A percentile compares a stretch with the other conserved stretches of the same genome.
These are phyloP conservation scores for Diophrys sp. DNA, from an alignment of 73 alveolate species.

Conservation along the genomic window DNA sequence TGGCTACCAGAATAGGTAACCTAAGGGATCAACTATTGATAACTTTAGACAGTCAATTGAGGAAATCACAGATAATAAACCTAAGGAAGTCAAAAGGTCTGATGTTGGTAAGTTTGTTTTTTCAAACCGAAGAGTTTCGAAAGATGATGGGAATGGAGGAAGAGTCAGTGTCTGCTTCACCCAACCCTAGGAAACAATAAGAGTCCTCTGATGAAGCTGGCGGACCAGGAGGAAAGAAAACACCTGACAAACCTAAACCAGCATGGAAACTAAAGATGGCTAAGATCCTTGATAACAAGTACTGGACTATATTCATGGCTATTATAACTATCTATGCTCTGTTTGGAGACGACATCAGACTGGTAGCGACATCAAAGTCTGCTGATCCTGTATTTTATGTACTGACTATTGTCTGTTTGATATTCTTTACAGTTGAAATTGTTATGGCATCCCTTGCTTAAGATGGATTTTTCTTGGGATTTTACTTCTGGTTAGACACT, in stretches of 20 bases:
- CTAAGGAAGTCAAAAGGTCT: background rate
- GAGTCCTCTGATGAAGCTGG: background rate
- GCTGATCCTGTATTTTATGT: conserved; percentile 65
- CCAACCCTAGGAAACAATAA: background rate
- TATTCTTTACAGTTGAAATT: conserved; percentile 59
- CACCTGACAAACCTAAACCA: background rate
- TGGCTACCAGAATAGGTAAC: no score
- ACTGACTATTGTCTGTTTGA: conserved; percentile 39
- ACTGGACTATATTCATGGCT: conserved; percentile 59
- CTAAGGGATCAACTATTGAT: background rate
- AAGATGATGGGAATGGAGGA: background rate
- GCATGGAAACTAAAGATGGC: background rate
- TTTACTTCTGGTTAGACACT: conserved; percentile 87
- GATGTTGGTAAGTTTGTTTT: background rate
- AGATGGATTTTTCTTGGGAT: conserved; percentile 64
- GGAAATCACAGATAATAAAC: background rate
- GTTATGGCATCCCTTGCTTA: conserved; percentile 44
- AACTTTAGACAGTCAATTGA: background rate
- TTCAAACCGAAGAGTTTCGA: background rate
- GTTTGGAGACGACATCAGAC: conserved; percentile 85
- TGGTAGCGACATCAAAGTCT: conserved; percentile 41
- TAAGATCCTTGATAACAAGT: conserved; percentile 21
- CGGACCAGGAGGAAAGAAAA: background rate
- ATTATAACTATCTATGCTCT: conserved; percentile 77
- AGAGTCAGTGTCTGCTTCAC: background rate